Base-by-base conservation (phyloP, 352 stramenopile species). In the Aphanomyces euteiches region DNA sequence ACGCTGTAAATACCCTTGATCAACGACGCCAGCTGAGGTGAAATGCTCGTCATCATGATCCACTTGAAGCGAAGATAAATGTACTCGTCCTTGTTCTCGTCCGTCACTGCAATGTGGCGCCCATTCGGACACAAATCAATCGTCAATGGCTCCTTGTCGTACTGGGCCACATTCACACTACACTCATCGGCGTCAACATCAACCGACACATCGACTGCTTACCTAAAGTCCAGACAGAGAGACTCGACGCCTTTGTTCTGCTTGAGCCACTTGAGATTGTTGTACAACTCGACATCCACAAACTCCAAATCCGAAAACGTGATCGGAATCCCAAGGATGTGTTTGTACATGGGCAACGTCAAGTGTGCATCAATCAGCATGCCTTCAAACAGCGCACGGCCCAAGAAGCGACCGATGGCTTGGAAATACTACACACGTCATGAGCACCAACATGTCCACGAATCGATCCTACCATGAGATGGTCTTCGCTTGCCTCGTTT, bases 51-150 rank as follows among this genome's bases (percentile, higher is more conserved):
- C 13, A 84, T 83, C 57, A 95, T 79, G 54, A 92, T 90, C 84
- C 84, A 93, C 75, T 85, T 89, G 75, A 95, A 95, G 12, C 85
- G 83, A 72, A 98, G 78, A 63, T 96, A 90, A 5, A 99, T 94
- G 77, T 99, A 99, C 75, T 98, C 86, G 67, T 89, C 82, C 81
- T 99, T 99, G 81, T 97, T 98, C 45, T 98, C 88, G 56, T 99
- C 96, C 1, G 95, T 98, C 5, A 99, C 97, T 6, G 85, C 59
- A 34, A 98, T 96, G 54, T 97, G 95, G 5, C 92, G 82, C 19
- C 97, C 97, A 69, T 98, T 92, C 21, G 95, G 92, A 70, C 98
- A 87, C 19, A 99, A 81, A 67, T 99, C 96, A 56, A 98, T 90
- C 4, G 94, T 86, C 74, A 93, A 90, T 64, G 79, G 74, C 72